phyloP scores from a whole-genome alignment of 176 grass and related monocot genomes.

The Oryza punctata region DNA sequence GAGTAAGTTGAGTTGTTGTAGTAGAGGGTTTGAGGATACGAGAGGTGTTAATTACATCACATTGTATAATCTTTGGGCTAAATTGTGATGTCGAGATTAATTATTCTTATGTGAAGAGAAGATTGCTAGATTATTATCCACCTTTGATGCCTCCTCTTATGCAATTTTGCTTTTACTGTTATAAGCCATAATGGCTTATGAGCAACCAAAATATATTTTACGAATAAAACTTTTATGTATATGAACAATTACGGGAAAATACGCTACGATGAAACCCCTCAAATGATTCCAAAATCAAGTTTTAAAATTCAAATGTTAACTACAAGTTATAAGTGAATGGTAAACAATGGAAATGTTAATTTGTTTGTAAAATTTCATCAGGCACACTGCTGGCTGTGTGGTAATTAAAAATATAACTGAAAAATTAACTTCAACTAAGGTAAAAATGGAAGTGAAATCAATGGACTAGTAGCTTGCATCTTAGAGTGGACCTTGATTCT shows the following conservation, averaged over 20 bases:
- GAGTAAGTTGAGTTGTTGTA: background rate
- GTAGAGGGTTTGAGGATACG: constrained; percentile 19
- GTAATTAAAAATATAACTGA: background rate
- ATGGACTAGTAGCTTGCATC: background rate
- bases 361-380: background rate
- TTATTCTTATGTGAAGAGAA: background rate
- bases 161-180: background rate
- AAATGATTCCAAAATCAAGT: no score
- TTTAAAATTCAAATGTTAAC: no score
- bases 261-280: no score
- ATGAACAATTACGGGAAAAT: no score
- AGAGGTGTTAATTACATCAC: background rate
- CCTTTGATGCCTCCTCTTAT: background rate
- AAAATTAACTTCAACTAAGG: background rate
- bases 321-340: no score
- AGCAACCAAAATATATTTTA: no score
- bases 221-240: no score
- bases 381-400: background rate
- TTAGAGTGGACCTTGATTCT: background rate
- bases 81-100: background rate
- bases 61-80: constrained; percentile 7
- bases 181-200: no score
- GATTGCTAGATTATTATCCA: background rate
- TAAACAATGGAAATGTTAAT: no score
- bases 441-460: background rate